These are phyloP conservation scores for Penicillium lividum DNA, from an alignment of 495 filamentous ascomycete genomes.

Conservation along the genomic window DNA sequence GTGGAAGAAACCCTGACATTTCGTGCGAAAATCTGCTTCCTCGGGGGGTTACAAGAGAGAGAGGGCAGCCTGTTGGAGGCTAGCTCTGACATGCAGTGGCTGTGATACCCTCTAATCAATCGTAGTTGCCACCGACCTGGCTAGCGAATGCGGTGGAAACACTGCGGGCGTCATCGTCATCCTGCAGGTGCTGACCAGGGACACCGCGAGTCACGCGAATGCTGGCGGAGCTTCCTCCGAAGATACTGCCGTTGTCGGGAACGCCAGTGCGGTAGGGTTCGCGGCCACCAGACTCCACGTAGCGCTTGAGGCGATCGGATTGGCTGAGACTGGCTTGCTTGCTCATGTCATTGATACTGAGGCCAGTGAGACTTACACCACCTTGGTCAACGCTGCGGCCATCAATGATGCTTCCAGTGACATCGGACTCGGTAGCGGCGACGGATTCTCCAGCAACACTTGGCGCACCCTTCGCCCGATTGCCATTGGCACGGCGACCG, in stretches of 20 bases:
- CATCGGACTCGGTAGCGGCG: constrained; percentile 84
- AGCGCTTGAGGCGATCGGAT: constrained; percentile 78
- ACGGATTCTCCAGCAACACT: constrained; percentile 90
- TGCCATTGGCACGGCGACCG: constrained; percentile 60
- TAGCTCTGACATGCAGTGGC: constrained; percentile 16
- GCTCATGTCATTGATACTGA: constrained; percentile 71
- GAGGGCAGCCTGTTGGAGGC: constrained; percentile 23
- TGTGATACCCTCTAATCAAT: constrained; percentile 59
- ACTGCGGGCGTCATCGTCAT: constrained; percentile 92
- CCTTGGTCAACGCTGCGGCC: constrained; percentile 75
- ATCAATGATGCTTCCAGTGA: constrained; percentile 68
- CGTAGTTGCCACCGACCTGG: constrained; percentile 87
- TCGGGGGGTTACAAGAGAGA: constrained; percentile 12
- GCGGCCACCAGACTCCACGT: constrained; percentile 78
- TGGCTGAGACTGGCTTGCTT: constrained; percentile 85
- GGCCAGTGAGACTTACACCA: constrained; percentile 80
- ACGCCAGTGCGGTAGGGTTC: constrained; percentile 45
- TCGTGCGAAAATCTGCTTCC: constrained; percentile 25
- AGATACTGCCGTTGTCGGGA: constrained; percentile 67
- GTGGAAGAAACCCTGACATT: constrained; percentile 26
- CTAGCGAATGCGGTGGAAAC: constrained; percentile 95
- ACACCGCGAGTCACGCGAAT: constrained; percentile 53
- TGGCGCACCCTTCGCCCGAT: constrained; percentile 62
- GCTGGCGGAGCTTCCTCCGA: constrained; percentile 69
- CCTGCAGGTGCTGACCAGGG: constrained; percentile 46